A percentile compares a stretch with the other conserved stretches of the same genome.
These are phyloP conservation scores for Citrus mangshanensis DNA, from an alignment of 345 rosid species.

Conservation along the genomic window DNA sequence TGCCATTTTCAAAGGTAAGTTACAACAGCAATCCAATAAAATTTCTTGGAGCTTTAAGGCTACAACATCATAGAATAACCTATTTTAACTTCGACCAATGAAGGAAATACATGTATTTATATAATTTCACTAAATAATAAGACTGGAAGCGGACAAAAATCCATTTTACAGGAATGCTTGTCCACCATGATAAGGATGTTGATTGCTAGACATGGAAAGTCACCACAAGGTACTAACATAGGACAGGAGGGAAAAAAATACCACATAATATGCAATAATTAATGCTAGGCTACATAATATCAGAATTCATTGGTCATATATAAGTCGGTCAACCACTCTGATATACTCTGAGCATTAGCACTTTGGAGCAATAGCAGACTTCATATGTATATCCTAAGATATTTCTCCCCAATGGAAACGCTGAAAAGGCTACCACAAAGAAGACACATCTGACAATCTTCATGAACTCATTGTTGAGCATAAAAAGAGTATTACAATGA, in stretches of 20 bases:
- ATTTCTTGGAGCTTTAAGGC: not conserved
- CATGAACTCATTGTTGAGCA: not conserved
- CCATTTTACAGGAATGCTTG: not conserved
- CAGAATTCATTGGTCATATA: not conserved
- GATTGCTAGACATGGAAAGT: not conserved
- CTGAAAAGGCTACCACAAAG: not conserved
- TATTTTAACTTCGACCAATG: no score
- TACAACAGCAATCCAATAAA: no score
- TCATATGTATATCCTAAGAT: not conserved
- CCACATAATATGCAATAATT: not conserved
- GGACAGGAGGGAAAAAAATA: not conserved
- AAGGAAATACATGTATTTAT: no score
- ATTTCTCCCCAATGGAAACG: not conserved
- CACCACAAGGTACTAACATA: not conserved
- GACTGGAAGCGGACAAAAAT: no score
- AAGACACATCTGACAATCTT: not conserved
- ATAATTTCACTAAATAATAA: no score
- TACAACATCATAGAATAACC: not conserved
- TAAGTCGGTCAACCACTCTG: not conserved
- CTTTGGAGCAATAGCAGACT: not conserved
- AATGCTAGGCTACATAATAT: not conserved
- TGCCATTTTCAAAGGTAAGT: no score
- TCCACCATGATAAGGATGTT: not conserved
- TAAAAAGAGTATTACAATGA: not conserved
- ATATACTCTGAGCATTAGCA: not conserved